Percentiles rank a stretch among this genome's conserved stretches.
Evolutionary conservation across 176 grass and related monocot species (phyloP).

Genomic region (Avena atlantica): DNA sequence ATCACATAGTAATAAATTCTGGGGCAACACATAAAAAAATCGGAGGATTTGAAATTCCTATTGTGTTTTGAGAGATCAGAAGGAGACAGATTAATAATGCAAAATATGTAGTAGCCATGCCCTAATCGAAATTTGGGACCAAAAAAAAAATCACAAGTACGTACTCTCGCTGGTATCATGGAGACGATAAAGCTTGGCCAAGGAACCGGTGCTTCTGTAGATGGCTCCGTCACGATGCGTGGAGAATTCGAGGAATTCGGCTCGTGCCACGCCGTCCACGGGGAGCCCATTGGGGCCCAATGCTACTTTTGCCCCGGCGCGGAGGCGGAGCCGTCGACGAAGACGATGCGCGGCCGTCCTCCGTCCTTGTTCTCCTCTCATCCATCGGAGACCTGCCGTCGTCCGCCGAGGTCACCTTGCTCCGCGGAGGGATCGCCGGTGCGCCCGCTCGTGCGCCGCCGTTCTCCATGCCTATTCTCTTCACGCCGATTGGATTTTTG

Average conservation of each 20-base stretch:
- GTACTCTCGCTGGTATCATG: conserved; percentile 5
- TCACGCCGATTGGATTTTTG: no score
- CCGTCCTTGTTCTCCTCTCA: not conserved
- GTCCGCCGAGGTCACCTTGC: not conserved
- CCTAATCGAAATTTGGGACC: no score
- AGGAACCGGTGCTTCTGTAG: not conserved
- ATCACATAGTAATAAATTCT: no score
- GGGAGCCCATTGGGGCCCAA: not conserved
- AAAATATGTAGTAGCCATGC: no score
- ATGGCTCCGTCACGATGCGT: not conserved
- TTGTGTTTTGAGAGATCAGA: no score
- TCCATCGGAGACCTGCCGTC: no score
- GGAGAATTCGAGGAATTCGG: not conserved
- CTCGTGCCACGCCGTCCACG: not conserved
- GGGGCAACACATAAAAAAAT: no score
- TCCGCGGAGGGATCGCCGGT: not conserved
- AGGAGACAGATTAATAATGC: no score
- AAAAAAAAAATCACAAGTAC: no score
- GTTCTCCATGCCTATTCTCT: not conserved
- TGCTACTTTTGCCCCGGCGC: not conserved
- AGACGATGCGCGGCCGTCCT: not conserved
- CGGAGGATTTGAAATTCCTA: no score
- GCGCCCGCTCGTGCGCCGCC: not conserved
- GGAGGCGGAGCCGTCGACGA: not conserved
- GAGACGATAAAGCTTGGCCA: not conserved